Conservation (phyloP, 2,329 filamentous ascomycete species). For the Blastomyces parvus region DNA sequence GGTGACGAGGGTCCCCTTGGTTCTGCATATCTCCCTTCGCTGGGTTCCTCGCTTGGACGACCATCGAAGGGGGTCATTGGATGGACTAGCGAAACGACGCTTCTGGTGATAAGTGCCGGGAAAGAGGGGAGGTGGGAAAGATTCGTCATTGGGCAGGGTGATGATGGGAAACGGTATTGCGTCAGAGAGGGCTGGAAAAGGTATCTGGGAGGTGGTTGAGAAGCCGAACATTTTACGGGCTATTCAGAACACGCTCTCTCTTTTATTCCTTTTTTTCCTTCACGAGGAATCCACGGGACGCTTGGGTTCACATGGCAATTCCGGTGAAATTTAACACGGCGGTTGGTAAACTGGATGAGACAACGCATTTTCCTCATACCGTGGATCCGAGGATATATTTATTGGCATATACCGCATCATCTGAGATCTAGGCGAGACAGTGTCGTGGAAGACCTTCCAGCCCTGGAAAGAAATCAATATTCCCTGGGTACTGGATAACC, state of each 20-base stretch:
- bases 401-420: neutral
- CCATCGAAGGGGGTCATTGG: conserved; percentile 77
- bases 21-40: conserved; percentile 39
- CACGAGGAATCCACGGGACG: neutral
- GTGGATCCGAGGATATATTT: neutral
- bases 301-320: neutral
- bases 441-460: neutral
- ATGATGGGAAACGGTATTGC: conserved; percentile 58
- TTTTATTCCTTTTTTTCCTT: neutral
- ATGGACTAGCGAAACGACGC: conserved; percentile 65
- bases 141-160: conserved; percentile 60
- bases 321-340: neutral
- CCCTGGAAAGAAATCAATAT: neutral
- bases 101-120: conserved; percentile 71
- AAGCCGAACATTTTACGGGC: neutral
- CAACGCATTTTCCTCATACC: neutral
- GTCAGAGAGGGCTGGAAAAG: conserved; percentile 72
- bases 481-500: neutral
- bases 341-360: neutral
- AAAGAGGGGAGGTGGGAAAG: conserved; percentile 80
- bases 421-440: neutral
- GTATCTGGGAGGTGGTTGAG: conserved; percentile 48
- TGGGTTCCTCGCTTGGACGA: conserved; percentile 45
- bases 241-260: neutral
- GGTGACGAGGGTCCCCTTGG: conserved; percentile 56